Evolutionary conservation across 768 basidiomycete species (phyloP), one percentile per base, ranked within the genome.

Genomic region (Lyophyllum semitale): DNA sequence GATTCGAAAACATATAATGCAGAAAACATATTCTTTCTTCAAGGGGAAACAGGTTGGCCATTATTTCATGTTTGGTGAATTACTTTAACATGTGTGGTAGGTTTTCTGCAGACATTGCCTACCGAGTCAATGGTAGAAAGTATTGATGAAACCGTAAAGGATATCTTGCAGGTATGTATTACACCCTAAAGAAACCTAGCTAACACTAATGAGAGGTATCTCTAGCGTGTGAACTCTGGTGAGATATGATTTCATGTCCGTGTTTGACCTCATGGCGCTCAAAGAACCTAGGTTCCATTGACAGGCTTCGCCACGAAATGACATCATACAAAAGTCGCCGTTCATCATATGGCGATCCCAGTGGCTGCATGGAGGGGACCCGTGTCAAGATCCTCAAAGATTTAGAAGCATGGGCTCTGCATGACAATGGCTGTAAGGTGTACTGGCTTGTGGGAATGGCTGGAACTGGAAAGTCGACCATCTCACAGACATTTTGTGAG

Each of bases 351-450:
- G 41, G 41, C 23, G 41, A 42, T 20, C 41, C 41, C 41, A 42
- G 41, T 20, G 23, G 57, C 18, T 63, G 60, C 41, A 45, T 58
- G 35, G 35, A 40, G 4, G 55, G 48, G 20, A 61, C 60, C 8
- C 59, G 63, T 9, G 57, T 42, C 23, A 26, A 51, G 3, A 25
- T 64, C 20, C 56, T 63, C 18, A 51, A 22, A 25, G 49, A 54
- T 47, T 35, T 63, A 9, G 45, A 51, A 32, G 26, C 27, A 6
- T 68, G 59, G 33, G 77, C 73, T 13, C 75, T 74, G 23, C 69
- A 74, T 4, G 71, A 66, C 1, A 68, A 72, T 0, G 63, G 62
- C 9, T 35, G 26, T 63, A 71, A 27, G 4, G 59, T 67, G 13
- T 60, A 59, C 33, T 35, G 33, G 33, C 33, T 35, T 35, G 29